Base-by-base conservation (phyloP, 371 early-diverging fungal genomes). In the Dichotomocladium elegans region DNA sequence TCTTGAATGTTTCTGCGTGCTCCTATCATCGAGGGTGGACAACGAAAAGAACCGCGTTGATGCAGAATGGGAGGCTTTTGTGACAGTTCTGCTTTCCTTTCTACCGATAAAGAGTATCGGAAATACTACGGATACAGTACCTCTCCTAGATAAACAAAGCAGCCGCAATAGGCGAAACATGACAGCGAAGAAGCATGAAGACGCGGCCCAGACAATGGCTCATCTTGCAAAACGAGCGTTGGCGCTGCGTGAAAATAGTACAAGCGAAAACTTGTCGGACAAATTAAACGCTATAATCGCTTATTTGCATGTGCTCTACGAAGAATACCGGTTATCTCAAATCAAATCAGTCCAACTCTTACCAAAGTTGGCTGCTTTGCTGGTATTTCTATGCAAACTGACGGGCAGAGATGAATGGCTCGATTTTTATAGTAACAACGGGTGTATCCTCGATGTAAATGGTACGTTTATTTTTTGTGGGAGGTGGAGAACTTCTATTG, bases 251-350 rank as follows among this genome's bases (percentile, higher is more conserved):
- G 60, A 43, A 43, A 9, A 4, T 1, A 14, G 21, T 43, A 25
- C 25, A 8, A 21, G 25, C 25, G 44, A 26, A 24, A 5, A 14
- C 14, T 22, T 9, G 1, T 14, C 11, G 4, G 57, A 63, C 4
- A 51, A 68, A 14, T 30, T 70, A 12, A 60, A 69, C 19, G 6
- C 53, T 2, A 70, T 73, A 26, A 53, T 85, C 17, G 62, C 66
- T 6, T 68, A 70, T 17, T 50, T 89, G 2, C 90, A 89, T 59
- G 60, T 88, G 0, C 64, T 85, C 8, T 82, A 79, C 51, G 85
- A 88, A 53, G 85, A 89, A 41, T 65, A 83, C 24, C 80, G 78
- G 11, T 53, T 86, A 25, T 67, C 78, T 27, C 57, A 68, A 15
- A 49, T 71, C 4, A 69, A 51, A n/a, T 25, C 63, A 17, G 47